Conservation (phyloP, 495 filamentous ascomycete species). For the Cladorrhinum samala region DNA sequence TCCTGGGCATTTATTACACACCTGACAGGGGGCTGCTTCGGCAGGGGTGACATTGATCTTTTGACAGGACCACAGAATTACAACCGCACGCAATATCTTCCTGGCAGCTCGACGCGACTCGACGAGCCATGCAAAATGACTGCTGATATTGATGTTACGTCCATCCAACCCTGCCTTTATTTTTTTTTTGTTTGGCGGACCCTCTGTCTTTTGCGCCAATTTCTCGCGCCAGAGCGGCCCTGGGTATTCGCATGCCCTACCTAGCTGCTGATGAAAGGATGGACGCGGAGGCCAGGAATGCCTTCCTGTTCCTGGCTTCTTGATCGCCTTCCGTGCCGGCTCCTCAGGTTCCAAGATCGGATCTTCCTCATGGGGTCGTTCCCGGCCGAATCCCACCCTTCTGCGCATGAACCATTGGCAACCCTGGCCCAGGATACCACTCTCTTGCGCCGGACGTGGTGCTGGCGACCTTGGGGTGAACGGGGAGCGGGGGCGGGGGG, state of each 20-base stretch:
- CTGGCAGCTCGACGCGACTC: slow-evolving; percentile 4
- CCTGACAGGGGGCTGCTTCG: slow-evolving; percentile 10
- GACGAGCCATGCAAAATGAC: neutral
- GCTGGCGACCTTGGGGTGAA: too few relatives aligned
- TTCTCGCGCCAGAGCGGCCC: too few relatives aligned
- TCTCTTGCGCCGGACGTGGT: slow-evolving; percentile 3
- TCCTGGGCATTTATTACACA: slow-evolving; percentile 22
- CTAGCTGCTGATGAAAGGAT: too few relatives aligned
- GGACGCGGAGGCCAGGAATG: too few relatives aligned
- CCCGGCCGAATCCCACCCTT: slow-evolving; percentile 33
- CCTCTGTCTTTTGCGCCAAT: too few relatives aligned
- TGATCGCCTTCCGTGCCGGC: slow-evolving; percentile 30
- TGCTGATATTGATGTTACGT: slow-evolving; percentile 9
- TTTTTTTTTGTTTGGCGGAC: slow-evolving; percentile 6
- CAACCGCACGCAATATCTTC: slow-evolving; percentile 1
- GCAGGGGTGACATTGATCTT: slow-evolving; percentile 17
- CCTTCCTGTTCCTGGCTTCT: slow-evolving; percentile 27
- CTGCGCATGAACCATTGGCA: slow-evolving; percentile 23
- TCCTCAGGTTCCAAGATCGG: slow-evolving; percentile 28
- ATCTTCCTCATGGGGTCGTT: slow-evolving; percentile 28
- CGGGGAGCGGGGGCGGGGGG: too few relatives aligned
- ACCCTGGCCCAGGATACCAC: slow-evolving; percentile 22
- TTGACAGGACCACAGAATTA: slow-evolving; percentile 13
- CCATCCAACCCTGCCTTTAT: slow-evolving; percentile 10
- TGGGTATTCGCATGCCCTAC: too few relatives aligned